Evolutionary conservation across 2,329 filamentous ascomycete species (phyloP), one percentile per base, ranked within the genome.

Genomic region (Elsinoe fawcettii): DNA sequence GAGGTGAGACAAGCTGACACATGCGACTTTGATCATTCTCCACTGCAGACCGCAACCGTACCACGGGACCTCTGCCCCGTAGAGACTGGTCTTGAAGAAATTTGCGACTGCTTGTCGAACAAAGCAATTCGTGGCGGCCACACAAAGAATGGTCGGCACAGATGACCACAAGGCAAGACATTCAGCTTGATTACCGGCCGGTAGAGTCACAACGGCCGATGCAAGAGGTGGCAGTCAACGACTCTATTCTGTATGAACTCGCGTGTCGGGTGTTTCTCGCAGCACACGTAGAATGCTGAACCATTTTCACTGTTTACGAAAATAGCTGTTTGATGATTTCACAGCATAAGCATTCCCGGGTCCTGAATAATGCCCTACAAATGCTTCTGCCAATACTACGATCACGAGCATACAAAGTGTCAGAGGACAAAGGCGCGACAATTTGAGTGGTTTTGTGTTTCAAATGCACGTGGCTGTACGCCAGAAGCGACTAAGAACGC

Each of bases 1-100:
- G 8, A 25, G 22, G 32, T 53, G 49, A 53, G 49, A 53, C 49
- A 53, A 16, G n/a, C 9, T 53, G 49, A 53, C 49, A 53, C 49
- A 53, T 30, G 49, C 30, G 9, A 46, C 49, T 53, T 39, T 53
- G 49, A 22, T 53, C 49, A 53, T 30, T 36, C 34, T 23, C 34
- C 49, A 53, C 49, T 9, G 20, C 30, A 53, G 16, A 23, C 34
- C 18, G 3, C 18, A 11, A 23, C 9, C 18, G 49, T 37, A 53
- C 49, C 32, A 53, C 49, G 49, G 49, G 49, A 34, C 32, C 18
- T 37, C 8, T n/a, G 25, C 22, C 9, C 44, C 16, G 25, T 12
- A 25, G 27, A 51, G n/a, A n/a, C n/a, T n/a, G 9, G 18, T 22
- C 7, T 25, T 23, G 16, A 16, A 53, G 27, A 51, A 12, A 51